These are phyloP conservation scores for Botryococcus braunii DNA, from an alignment of 163 green algal genomes.

Conservation along the genomic window DNA sequence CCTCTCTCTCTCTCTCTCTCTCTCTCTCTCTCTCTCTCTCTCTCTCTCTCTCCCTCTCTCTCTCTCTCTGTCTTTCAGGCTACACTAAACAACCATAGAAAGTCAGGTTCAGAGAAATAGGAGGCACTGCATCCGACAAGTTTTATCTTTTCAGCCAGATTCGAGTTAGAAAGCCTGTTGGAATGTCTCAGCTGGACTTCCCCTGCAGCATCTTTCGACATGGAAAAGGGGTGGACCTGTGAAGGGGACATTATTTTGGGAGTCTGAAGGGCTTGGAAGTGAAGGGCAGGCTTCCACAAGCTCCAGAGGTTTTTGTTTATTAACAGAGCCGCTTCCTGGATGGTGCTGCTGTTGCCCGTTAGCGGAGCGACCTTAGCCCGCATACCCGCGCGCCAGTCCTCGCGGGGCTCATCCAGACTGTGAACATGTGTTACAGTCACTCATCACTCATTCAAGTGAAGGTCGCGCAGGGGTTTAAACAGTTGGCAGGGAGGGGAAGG, in stretches of 20 bases:
- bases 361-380: no score
- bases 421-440: no score
- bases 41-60: no score
- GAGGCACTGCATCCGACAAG: not conserved
- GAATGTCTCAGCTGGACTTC: not conserved
- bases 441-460: no score
- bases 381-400: no score
- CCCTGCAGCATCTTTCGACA: not conserved
- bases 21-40: no score
- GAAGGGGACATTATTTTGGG: constrained; percentile 44
- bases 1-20: no score
- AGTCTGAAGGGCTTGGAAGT: constrained; percentile 37
- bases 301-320: constrained; percentile 3
- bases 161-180: not conserved
- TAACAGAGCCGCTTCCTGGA: constrained; percentile 4
- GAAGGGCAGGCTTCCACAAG: constrained; percentile 37
- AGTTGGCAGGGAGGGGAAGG: no score
- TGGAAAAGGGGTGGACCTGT: constrained; percentile 10
- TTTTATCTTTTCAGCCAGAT: not conserved
- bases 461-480: no score
- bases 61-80: not conserved
- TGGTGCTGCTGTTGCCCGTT: no score
- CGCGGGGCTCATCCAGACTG: no score
- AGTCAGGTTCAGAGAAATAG: not conserved
- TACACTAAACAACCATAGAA: not conserved